Conservation (phyloP, 306 rosid genomes). For the Adenanthera pavonina region DNA sequence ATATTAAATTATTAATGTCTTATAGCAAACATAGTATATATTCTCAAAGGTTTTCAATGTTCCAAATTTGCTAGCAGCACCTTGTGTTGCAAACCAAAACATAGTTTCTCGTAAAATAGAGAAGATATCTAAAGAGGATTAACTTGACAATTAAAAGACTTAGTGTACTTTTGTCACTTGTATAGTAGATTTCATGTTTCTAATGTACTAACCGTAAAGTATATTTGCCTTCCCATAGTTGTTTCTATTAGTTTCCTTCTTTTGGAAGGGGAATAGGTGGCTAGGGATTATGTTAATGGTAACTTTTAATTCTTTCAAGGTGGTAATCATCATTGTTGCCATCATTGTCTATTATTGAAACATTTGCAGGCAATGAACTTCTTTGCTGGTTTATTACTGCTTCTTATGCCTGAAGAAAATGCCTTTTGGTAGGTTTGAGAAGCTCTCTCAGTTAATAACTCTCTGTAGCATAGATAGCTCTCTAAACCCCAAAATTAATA, state of each 20-base stretch:
- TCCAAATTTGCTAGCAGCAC: background rate
- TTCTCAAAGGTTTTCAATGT: background rate
- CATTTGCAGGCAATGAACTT: constrained; percentile 93
- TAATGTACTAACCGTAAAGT: background rate
- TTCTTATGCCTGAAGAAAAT: constrained; percentile 95
- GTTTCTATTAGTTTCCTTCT: background rate
- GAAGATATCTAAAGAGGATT: background rate
- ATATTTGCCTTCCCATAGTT: background rate
- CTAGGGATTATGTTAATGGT: background rate
- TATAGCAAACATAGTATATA: background rate
- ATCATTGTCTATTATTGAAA: constrained; percentile 3
- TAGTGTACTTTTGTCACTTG: background rate
- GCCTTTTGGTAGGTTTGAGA: constrained; percentile 87
- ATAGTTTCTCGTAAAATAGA: background rate
- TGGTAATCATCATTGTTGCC: background rate
- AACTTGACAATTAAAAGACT: background rate
- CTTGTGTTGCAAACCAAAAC: background rate
- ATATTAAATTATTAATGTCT: background rate
- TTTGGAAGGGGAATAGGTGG: too few species aligned
- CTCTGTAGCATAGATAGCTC: background rate
- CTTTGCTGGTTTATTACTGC: constrained; percentile 87
- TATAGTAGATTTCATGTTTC: background rate
- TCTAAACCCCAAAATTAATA: background rate
- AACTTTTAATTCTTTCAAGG: background rate
- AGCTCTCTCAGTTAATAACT: constrained; percentile 13